Evolutionary conservation across 306 rosid genomes (phyloP).

Genomic region (Dalbergia cochinchinensis): DNA sequence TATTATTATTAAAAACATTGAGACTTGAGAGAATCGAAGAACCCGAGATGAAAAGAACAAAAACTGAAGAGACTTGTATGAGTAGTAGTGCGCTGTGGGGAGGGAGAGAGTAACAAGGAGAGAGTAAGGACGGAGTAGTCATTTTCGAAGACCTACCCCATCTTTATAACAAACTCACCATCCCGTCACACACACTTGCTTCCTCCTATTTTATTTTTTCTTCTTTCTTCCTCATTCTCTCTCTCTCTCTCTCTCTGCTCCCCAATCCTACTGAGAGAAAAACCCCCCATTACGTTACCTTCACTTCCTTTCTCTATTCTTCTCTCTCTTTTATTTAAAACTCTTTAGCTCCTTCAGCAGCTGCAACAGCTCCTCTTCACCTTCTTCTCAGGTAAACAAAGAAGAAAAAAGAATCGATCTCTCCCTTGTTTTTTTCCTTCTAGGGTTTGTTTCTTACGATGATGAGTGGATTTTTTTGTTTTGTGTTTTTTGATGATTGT

Average conservation of each 20-base stretch:
- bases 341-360: not conserved
- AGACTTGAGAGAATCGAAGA: not conserved
- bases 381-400: not conserved
- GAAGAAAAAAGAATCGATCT: constrained; percentile 37
- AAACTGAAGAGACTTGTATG: not conserved
- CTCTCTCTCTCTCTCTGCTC: not conserved
- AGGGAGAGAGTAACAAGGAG: not conserved
- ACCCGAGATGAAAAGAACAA: not conserved
- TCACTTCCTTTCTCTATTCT: not conserved
- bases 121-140: constrained; percentile 59
- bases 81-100: no score
- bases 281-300: not conserved
- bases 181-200: not conserved
- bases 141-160: constrained; percentile 58
- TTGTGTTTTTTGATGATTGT: not conserved
- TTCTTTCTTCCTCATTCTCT: not conserved
- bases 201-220: constrained; percentile 32
- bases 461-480: not conserved
- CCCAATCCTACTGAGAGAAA: not conserved
- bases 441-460: constrained; percentile 17
- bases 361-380: not conserved
- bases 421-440: not conserved
- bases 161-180: constrained; percentile 47
- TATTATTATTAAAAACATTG: not conserved
- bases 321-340: not conserved